Base-by-base conservation (phyloP, 108 stramenopile genomes). In the Parmales sp. region DNA sequence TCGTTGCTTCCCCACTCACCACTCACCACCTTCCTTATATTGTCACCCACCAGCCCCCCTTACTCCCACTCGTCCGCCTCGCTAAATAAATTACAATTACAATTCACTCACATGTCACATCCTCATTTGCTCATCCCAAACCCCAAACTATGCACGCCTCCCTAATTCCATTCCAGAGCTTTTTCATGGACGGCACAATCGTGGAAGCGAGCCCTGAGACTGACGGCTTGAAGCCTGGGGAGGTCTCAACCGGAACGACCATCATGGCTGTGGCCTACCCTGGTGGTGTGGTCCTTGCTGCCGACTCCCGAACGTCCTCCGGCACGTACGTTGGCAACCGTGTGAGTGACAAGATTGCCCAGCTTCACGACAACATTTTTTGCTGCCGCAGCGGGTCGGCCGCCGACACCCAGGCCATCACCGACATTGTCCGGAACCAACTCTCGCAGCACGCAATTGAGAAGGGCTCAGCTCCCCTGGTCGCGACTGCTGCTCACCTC, bases 261-360 rank as follows among this genome's bases (percentile, higher is more conserved):
- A 97, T 99, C 78, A 85, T 98, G 89, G 95, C 96, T 20, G 79
- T 94, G 13, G 77, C 76, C 29, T 97, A 87, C 78, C 78, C 78
- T 22, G 92, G 89, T 23, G 98, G 98, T 23, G 96, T 97, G 29
- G 86, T 99, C 50, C 82, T 96, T 43, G 95, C 94, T 23, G 96
- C 96, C 9, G 98, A 99, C 84, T 93, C 90, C 26, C 88, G 98
- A 39, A 90, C 90, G 1, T 95, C 94, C 39, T 96, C 94, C 22
- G 98, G 98, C 28, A 82, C 89, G 29, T 99, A 99, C 77, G 90
- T 96, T 18, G 95, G 94, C 65, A 96, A 96, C 74, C 83, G 98
- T 25, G 92, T 90, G 31, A 80, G 80, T 23, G 95, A 99, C 80
- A 99, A 99, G 83, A 76, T 99, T 51, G 91, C 90, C 11, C 82